Percentiles rank a stretch among this genome's conserved stretches.
Evolutionary conservation across 2,329 filamentous ascomycete species (phyloP).

Genomic region (Colletotrichum higginsianum): DNA sequence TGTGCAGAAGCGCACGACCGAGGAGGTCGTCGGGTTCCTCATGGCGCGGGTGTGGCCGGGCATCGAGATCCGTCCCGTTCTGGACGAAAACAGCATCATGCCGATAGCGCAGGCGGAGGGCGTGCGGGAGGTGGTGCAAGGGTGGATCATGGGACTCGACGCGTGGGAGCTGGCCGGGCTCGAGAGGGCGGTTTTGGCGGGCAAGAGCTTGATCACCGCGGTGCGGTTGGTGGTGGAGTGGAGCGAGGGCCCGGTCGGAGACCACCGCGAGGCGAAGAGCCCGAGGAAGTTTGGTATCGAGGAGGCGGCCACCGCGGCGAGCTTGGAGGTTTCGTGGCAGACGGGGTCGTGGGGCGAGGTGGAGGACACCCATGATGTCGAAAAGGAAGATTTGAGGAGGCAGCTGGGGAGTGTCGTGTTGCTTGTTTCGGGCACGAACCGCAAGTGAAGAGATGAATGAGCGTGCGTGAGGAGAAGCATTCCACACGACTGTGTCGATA

Average conservation of each 20-base stretch:
- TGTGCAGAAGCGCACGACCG: constrained; percentile 78
- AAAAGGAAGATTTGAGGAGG: constrained; percentile 88
- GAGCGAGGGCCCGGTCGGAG: constrained; percentile 76
- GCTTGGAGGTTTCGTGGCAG: constrained; percentile 91
- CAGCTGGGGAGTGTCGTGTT: constrained; percentile 91
- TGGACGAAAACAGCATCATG: constrained; percentile 84
- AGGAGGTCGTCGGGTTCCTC: constrained; percentile 80
- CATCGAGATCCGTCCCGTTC: constrained; percentile 81
- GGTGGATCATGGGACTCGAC: constrained; percentile 81
- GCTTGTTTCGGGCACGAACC: constrained; percentile 76
- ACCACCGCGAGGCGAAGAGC: constrained; percentile 47
- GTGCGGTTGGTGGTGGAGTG: constrained; percentile 87
- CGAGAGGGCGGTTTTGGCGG: constrained; percentile 86
- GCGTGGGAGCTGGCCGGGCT: constrained; percentile 89
- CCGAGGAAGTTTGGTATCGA: constrained; percentile 79
- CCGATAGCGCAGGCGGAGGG: constrained; percentile 80
- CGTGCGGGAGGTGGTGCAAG: constrained; percentile 82
- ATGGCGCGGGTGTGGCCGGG: constrained; percentile 86
- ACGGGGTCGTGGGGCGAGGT: constrained; percentile 94
- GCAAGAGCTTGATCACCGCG: constrained; percentile 87
- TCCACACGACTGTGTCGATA: constrained; percentile 1
- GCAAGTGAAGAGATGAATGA: constrained; percentile 5
- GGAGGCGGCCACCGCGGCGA: constrained; percentile 83
- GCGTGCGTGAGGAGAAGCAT: not conserved
- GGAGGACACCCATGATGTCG: constrained; percentile 97